Conservation (phyloP, 495 filamentous ascomycete species). For the Talaromyces wortmannii region DNA sequence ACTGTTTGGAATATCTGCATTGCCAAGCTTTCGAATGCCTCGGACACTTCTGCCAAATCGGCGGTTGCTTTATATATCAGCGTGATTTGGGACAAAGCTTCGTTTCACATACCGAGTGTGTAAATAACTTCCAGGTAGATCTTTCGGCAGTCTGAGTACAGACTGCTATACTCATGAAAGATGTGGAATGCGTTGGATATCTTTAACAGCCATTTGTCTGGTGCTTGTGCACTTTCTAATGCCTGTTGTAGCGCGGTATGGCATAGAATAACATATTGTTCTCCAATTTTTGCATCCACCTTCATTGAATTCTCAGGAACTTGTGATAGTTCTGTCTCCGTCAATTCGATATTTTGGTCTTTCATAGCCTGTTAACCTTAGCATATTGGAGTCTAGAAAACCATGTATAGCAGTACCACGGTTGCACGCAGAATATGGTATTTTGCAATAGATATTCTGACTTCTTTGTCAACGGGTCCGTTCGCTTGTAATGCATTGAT, state of each 20-base stretch:
- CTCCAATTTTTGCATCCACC: constrained; percentile 45
- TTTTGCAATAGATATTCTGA: constrained; percentile 25
- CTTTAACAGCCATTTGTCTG: constrained; percentile 69
- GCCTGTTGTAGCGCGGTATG: constrained; percentile 66
- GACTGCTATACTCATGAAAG: constrained; percentile 49
- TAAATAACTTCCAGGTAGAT: not conserved
- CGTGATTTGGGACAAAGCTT: not conserved
- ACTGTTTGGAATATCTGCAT: constrained; percentile 4
- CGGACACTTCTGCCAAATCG: not conserved
- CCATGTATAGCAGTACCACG: constrained; percentile 42
- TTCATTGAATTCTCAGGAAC: constrained; percentile 25
- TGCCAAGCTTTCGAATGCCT: constrained; percentile 1
- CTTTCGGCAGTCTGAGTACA: constrained; percentile 29
- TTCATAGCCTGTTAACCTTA: constrained; percentile 54
- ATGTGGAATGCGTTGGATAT: constrained; percentile 52
- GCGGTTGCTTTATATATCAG: not conserved
- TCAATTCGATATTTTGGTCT: constrained; percentile 62
- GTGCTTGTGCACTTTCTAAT: constrained; percentile 38
- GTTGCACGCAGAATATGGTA: constrained; percentile 66
- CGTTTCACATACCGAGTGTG: not conserved
- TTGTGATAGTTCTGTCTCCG: constrained; percentile 70
- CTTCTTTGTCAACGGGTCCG: constrained; percentile 8
- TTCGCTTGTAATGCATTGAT: constrained; percentile 45
- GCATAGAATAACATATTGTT: constrained; percentile 63
- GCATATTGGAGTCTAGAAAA: not conserved